Base-by-base conservation (phyloP, 192 early-diverging fungal species). In the Backusella tarrabulga region DNA sequence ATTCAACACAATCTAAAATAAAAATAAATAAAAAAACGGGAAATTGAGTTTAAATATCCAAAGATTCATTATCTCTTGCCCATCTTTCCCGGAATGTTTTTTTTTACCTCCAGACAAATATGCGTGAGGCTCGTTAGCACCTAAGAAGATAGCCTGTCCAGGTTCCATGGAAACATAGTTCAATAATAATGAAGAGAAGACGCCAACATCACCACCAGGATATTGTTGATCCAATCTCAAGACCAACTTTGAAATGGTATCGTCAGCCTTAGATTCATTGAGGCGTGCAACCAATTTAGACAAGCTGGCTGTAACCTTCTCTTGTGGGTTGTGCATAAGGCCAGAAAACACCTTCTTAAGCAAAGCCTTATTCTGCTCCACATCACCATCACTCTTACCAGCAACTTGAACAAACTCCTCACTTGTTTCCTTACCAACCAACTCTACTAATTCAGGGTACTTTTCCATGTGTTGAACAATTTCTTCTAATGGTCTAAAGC, bases 61-160 rank as follows among this genome's bases (percentile, higher is more conserved):
- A 60, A 11, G 56, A 40, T 68, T 94, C 95, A 0, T 32, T 73
- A 29, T 86, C 80, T 60, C 19, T 8, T 80, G 78, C 11, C 41
- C 71, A 15, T 79, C 74, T 11, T 70, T 75, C 38, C 95, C 80
- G 0, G 63, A 76, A 26, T 29, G n/a, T 60, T 56, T 52, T 52
- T 21, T 60, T 60, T 60, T 76, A 92, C 93, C 94, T 84, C 97
- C 97, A 68, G 90, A 96, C 54, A 98, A 79, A 73, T 99, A 99
- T 1, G 98, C 97, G 83, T 98, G 97, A 36, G 96, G 98, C 78
- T 98, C 97, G 79, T 98, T 97, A 6, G 97, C 96, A 9, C 95
- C 98, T 81, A 99, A 86, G 80, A 94, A 99, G 68, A 99, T 94
- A 7, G 93, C 95, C 42, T 98, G 91, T 2, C 97, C 98, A 23